Evolutionary conservation across 2,329 filamentous ascomycete genomes (phyloP).

Genomic region (Phyllosticta citrichinensis): DNA sequence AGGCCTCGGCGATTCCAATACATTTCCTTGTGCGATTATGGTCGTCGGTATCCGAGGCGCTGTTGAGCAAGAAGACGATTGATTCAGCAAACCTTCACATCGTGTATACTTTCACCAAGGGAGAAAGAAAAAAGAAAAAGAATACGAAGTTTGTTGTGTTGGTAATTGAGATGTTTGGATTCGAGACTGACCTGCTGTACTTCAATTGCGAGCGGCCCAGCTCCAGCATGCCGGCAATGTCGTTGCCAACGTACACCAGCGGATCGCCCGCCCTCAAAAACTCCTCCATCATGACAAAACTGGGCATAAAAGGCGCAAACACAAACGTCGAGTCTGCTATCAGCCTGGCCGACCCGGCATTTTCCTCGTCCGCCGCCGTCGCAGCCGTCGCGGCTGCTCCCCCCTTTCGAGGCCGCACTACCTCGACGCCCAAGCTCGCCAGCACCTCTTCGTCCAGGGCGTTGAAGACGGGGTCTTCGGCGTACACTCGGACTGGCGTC

Average conservation of each 20-base stretch:
- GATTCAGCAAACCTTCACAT: not conserved
- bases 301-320: slow-evolving; percentile 29
- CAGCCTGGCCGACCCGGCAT: slow-evolving; percentile 2
- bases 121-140: too few relatives aligned
- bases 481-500: slow-evolving; percentile 15
- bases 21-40: slow-evolving; percentile 6
- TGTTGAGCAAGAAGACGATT: not conserved
- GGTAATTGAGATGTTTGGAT: not conserved
- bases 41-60: slow-evolving; percentile 1
- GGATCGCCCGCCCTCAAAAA: slow-evolving; percentile 24
- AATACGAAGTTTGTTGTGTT: not conserved
- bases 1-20: slow-evolving; percentile 20
- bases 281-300: slow-evolving; percentile 22
- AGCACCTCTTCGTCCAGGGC: slow-evolving; percentile 23
- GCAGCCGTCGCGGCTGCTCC: slow-evolving; percentile 13
- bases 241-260: slow-evolving; percentile 26
- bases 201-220: slow-evolving; percentile 2
- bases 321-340: slow-evolving; percentile 20
- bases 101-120: not conserved
- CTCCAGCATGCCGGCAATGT: slow-evolving; percentile 19
- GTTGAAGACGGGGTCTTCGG: slow-evolving; percentile 28
- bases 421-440: slow-evolving; percentile 15
- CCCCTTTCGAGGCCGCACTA: slow-evolving; percentile 6
- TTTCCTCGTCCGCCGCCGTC: not conserved
- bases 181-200: not conserved